These are phyloP conservation scores for Parachlorella kessleri DNA, from an alignment of 139 green algal species.

Conservation along the genomic window DNA sequence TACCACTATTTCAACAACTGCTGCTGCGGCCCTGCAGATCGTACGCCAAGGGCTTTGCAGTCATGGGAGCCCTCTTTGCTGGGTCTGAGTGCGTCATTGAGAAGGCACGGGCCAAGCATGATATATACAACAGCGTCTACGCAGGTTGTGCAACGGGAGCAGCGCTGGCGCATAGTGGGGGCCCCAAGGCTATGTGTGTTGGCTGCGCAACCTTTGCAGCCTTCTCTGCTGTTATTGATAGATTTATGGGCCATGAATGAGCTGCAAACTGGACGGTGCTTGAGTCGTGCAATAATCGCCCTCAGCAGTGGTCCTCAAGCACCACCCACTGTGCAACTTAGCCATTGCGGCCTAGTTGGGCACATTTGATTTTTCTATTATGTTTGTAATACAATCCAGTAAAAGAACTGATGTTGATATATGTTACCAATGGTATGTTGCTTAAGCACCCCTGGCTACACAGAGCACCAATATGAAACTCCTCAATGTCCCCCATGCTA, in stretches of 20 bases:
- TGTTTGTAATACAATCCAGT: too few relatives aligned
- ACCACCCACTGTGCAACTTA: too few relatives aligned
- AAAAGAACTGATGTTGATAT: too few relatives aligned
- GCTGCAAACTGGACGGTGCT: too few relatives aligned
- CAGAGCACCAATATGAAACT: too few relatives aligned
- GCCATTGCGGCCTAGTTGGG: too few relatives aligned
- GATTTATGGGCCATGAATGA: slow-evolving; percentile 66
- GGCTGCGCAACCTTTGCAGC: slow-evolving; percentile 91
- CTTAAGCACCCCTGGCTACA: too few relatives aligned
- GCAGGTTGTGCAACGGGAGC: slow-evolving; percentile 92
- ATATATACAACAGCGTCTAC: slow-evolving; percentile 86
- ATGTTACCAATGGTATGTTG: too few relatives aligned
- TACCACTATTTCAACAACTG: background rate
- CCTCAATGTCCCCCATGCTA: too few relatives aligned
- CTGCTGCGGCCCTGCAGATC: slow-evolving; percentile 47
- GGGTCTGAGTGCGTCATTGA: slow-evolving; percentile 96
- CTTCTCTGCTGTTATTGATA: slow-evolving; percentile 88
- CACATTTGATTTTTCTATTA: too few relatives aligned
- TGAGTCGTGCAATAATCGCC: too few relatives aligned
- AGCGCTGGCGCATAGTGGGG: slow-evolving; percentile 72
- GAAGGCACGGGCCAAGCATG: slow-evolving; percentile 88
- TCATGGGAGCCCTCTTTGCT: slow-evolving; percentile 90
- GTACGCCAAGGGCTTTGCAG: slow-evolving; percentile 92
- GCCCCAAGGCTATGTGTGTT: slow-evolving; percentile 85
- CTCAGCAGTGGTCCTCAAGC: too few relatives aligned